Base-by-base conservation (phyloP, 345 rosid genomes). In the Excoecaria agallocha region DNA sequence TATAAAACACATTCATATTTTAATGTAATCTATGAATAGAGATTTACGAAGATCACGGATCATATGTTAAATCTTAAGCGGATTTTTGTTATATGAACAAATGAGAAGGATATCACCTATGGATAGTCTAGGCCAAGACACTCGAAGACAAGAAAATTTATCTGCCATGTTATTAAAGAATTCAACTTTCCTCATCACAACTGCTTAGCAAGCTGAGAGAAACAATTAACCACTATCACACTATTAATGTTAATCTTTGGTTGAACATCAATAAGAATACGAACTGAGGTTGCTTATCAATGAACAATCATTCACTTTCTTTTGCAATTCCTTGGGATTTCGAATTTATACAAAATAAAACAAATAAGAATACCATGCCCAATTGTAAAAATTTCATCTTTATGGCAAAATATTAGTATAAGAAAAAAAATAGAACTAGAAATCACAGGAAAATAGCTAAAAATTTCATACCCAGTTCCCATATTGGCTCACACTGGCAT, bases 401-500 rank as follows among this genome's bases (percentile, higher is more conserved):
- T 24, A 12, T 16, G 56, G 2, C 56, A 25, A 0, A 45, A 66
- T 3, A 43, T n/a, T 20, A 1, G 9, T 30, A 30, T 2, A 43
- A 66, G 69, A 45, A 66, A 39, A 39, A 39, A 68, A 60, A 60
- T 45, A 11, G 17, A 61, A 19, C 35, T 20, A 37, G 51, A 66
- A 6, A 52, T 39, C 6, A 39, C 6, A 22, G 12, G 15, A 24
- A 38, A 75, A 7, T 12, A 61, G 2, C 4, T 0, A 30, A 3
- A 12, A 30, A 30, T 30, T 19, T 7, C 48, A 73, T 2, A 57
- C 9, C 25, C 45, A 67, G 6, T 37, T 54, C 49, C 1, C 20
- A 30, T 30, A 30, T 30, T 30, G 30, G 30, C 30, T 30, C 30
- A 66, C 68, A 22, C 85, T 70, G 70, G 86, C 94, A 51, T 58